phyloP scores from a whole-genome alignment of 2,329 filamentous ascomycete species.

The Anisogramma anomala region DNA sequence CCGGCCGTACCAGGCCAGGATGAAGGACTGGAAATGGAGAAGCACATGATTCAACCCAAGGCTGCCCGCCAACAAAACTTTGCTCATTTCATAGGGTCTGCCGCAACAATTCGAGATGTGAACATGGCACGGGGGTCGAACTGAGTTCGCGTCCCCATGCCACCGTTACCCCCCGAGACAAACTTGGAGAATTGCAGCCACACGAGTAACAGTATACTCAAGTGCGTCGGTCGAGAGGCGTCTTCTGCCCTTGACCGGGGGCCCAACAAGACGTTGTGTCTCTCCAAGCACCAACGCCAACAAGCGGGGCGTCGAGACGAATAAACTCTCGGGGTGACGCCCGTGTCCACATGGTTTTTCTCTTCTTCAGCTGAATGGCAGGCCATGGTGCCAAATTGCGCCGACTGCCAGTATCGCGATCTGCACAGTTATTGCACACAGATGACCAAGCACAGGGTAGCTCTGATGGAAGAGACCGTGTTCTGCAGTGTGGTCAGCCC shows the following conservation, averaged over 20 bases:
- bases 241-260: not conserved
- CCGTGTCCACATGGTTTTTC: constrained; percentile 7
- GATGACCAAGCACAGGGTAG: not conserved
- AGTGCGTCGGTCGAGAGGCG: not conserved
- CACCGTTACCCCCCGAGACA: constrained; percentile 8
- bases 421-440: not conserved
- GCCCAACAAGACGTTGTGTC: not conserved
- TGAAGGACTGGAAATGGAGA: not conserved
- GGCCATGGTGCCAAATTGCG: no score
- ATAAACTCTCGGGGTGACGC: constrained; percentile 13
- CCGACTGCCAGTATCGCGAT: constrained; percentile 1
- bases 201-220: constrained; percentile 1
- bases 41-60: not conserved
- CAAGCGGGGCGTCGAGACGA: constrained; percentile 7
- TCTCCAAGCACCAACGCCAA: not conserved
- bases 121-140: constrained; percentile 6
- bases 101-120: constrained; percentile 1
- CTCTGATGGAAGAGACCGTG: no score
- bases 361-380: no score
- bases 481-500: constrained; percentile 12
- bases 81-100: constrained; percentile 1
- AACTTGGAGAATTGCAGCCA: constrained; percentile 12
- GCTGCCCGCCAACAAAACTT: not conserved
- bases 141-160: constrained; percentile 1
- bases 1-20: not conserved